These are phyloP conservation scores for Aristolochia contorta DNA, from an alignment of 164 flowering plant species.

Conservation along the genomic window DNA sequence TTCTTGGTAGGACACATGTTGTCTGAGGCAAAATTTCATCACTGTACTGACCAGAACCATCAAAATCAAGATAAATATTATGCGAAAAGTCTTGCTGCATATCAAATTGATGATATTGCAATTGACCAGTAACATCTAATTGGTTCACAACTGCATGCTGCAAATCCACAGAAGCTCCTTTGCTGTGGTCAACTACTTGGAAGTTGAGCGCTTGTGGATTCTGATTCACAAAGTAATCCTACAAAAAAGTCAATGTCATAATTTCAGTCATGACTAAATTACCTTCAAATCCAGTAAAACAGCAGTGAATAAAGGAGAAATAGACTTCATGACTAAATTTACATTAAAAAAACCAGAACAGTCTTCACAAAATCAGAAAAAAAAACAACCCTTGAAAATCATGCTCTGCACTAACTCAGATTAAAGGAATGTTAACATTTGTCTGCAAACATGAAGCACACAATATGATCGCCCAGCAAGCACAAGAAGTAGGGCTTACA, in stretches of 20 bases:
- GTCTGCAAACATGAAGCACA: too few relatives aligned
- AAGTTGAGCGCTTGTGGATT: constrained; percentile 38
- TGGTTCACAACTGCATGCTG: constrained; percentile 26
- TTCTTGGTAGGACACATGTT: constrained; percentile 39
- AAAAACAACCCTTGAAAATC: too few relatives aligned
- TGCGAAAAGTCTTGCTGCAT: constrained; percentile 52
- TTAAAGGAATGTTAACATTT: too few relatives aligned
- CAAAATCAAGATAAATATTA: constrained; percentile 28
- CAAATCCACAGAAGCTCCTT: constrained; percentile 28
- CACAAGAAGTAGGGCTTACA: too few relatives aligned
- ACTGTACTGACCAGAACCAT: constrained; percentile 23
- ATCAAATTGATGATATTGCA: constrained; percentile 55
- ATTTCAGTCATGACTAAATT: too few relatives aligned
- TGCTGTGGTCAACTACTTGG: constrained; percentile 44
- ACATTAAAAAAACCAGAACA: too few relatives aligned
- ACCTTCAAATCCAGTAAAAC: too few relatives aligned
- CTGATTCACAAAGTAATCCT: constrained; percentile 43
- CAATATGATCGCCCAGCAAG: too few relatives aligned
- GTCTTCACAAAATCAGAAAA: too few relatives aligned
- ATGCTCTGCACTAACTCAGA: too few relatives aligned
- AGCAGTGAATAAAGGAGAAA: too few relatives aligned
- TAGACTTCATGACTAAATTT: too few relatives aligned
- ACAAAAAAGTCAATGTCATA: constrained; percentile 12
- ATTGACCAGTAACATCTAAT: constrained; percentile 26
- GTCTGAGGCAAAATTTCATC: constrained; percentile 39